Percentiles rank a stretch among this genome's conserved stretches.
Conservation (phyloP, 2,329 filamentous ascomycete genomes). For the Sclerotiophoma versabilis region DNA sequence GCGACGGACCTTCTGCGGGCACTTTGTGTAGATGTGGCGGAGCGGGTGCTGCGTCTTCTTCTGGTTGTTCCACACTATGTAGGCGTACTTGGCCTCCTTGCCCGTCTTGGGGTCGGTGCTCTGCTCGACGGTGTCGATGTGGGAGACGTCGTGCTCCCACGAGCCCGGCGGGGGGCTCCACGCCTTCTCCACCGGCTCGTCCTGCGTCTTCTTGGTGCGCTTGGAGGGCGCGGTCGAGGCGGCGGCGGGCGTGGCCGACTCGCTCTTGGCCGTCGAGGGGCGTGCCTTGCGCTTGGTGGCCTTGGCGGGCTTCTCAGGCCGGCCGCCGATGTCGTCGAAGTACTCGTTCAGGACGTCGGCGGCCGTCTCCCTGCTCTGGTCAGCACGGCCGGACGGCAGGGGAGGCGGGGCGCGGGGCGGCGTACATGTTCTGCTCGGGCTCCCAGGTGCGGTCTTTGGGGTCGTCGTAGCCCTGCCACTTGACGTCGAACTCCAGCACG, state of each 20-base stretch:
- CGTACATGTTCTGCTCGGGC: constrained; percentile 74
- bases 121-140: constrained; percentile 76
- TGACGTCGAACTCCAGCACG: constrained; percentile 68
- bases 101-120: constrained; percentile 49
- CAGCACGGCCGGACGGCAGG: background rate
- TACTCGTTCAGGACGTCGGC: constrained; percentile 69
- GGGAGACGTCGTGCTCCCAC: constrained; percentile 77
- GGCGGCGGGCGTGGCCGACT: constrained; percentile 32
- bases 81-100: constrained; percentile 67
- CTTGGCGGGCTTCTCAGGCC: constrained; percentile 56
- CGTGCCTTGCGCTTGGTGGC: constrained; percentile 61
- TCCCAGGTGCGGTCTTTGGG: constrained; percentile 80
- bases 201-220: constrained; percentile 37
- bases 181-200: constrained; percentile 48
- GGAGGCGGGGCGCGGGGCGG: background rate
- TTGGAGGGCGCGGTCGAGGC: constrained; percentile 34
- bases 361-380: constrained; percentile 43
- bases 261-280: constrained; percentile 35
- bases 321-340: constrained; percentile 68
- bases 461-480: constrained; percentile 81
- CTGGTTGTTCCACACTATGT: constrained; percentile 76
- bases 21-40: constrained; percentile 73
- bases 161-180: constrained; percentile 75
- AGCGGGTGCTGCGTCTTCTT: constrained; percentile 77
- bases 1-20: constrained; percentile 71